Conservation (phyloP, 805 yeast species). For the Lachancea mirantina region DNA sequence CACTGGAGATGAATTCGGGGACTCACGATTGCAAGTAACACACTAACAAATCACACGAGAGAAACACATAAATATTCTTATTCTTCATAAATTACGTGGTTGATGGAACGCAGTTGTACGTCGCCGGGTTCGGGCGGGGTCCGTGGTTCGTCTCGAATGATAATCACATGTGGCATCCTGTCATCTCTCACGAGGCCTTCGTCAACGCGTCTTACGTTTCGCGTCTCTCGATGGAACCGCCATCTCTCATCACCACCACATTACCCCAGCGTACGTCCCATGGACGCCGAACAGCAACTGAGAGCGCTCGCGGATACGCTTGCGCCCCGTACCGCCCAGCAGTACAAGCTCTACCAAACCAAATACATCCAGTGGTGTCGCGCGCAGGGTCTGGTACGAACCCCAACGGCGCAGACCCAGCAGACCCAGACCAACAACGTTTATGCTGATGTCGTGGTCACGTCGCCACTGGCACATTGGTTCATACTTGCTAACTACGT, state of each 20-base stretch:
- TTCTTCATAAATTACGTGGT: too few species aligned
- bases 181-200: neutral
- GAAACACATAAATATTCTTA: too few species aligned
- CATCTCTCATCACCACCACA: too few species aligned
- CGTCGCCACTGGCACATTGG: conserved; percentile 23
- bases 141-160: neutral
- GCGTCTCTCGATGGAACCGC: neutral
- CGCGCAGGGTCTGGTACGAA: conserved; percentile 10
- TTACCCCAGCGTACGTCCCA: conserved; percentile 1
- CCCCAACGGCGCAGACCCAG: conserved; percentile 2
- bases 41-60: too few species aligned
- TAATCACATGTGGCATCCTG: neutral
- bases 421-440: too few species aligned
- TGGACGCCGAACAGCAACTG: conserved; percentile 10
- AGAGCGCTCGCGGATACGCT: conserved; percentile 19
- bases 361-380: conserved; percentile 26
- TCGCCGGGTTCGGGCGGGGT: conserved; percentile 2
- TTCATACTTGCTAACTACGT: conserved; percentile 10
- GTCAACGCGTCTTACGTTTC: neutral
- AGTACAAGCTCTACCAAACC: conserved; percentile 24
- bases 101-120: too few species aligned
- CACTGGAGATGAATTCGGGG: too few species aligned
- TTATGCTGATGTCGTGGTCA: conserved; percentile 19
- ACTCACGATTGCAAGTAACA: too few species aligned
- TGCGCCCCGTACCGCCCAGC: conserved; percentile 23